A percentile compares a stretch with the other conserved stretches of the same genome.
phyloP scores from a whole-genome alignment of 1,284 basidiomycete species.

The Inonotus hispidus region DNA sequence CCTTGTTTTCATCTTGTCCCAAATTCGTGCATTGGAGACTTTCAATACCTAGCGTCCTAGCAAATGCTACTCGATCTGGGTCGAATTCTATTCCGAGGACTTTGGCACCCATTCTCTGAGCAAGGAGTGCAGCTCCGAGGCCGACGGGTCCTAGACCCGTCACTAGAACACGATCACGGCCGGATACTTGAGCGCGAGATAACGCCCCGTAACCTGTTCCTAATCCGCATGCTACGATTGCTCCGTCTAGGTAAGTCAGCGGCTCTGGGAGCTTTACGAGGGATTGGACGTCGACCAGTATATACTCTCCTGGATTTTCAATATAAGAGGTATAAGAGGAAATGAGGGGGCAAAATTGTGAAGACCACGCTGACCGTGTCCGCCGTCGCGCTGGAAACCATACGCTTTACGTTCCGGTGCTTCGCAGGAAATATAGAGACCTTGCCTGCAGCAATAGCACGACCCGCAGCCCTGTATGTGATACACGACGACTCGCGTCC shows the following conservation, averaged over 20 bases:
- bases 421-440: conserved; percentile 17
- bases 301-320: conserved; percentile 15
- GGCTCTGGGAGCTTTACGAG: conserved; percentile 14
- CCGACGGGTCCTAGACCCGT: conserved; percentile 18
- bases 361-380: conserved; percentile 14
- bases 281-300: conserved; percentile 16
- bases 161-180: conserved; percentile 14
- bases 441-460: conserved; percentile 16
- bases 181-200: conserved; percentile 14
- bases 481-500: conserved; percentile 18
- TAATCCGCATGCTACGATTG: conserved; percentile 17
- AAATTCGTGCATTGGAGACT: background rate
- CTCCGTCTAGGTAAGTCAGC: conserved; percentile 17
- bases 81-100: conserved; percentile 19
- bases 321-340: background rate
- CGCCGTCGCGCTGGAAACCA: conserved; percentile 18
- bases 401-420: conserved; percentile 14
- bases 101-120: conserved; percentile 14
- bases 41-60: conserved; percentile 2
- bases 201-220: conserved; percentile 17
- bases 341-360: background rate
- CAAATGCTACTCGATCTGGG: conserved; percentile 15
- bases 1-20: background rate
- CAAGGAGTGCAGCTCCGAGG: conserved; percentile 15
- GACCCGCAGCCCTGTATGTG: conserved; percentile 20